A percentile compares a stretch with the other conserved stretches of the same genome.
phyloP scores from a whole-genome alignment of 1,284 basidiomycete species.

The Cutaneotrichosporon mucoides region DNA sequence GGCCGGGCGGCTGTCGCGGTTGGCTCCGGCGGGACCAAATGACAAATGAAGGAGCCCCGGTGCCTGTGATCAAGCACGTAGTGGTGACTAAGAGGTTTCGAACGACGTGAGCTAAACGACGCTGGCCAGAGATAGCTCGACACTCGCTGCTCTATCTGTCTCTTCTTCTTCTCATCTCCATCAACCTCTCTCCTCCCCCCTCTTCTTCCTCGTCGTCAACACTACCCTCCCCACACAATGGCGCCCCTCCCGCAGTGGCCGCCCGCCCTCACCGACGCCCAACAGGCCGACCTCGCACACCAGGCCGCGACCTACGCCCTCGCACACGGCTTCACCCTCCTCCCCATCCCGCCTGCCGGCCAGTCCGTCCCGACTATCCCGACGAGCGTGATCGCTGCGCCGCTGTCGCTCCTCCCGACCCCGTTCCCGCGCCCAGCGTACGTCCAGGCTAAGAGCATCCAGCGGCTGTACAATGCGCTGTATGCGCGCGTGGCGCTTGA shows the following conservation, averaged over 20 bases:
- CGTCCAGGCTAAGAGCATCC: slow-evolving; percentile 62
- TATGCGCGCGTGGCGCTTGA: slow-evolving; percentile 83
- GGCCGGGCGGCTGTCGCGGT: no score
- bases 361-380: slow-evolving; percentile 50
- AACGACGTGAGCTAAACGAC: no score
- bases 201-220: not conserved
- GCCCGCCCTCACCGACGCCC: slow-evolving; percentile 59
- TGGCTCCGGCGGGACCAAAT: no score
- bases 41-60: not conserved
- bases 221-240: not conserved
- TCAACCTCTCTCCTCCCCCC: no score
- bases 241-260: slow-evolving; percentile 61
- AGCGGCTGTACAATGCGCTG: slow-evolving; percentile 74
- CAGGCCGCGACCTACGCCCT: slow-evolving; percentile 79
- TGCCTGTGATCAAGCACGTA: not conserved
- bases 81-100: not conserved
- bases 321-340: slow-evolving; percentile 76
- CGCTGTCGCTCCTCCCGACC: slow-evolving; percentile 79
- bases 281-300: slow-evolving; percentile 59
- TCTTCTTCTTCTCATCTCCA: no score
- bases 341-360: slow-evolving; percentile 54
- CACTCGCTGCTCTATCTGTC: no score
- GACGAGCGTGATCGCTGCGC: slow-evolving; percentile 77
- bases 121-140: no score
- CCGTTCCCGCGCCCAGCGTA: slow-evolving; percentile 78